A percentile compares a stretch with the other conserved stretches of the same genome.
Evolutionary conservation across 371 early-diverging fungal species (phyloP).

Genomic region (Lichtheimia ramosa): DNA sequence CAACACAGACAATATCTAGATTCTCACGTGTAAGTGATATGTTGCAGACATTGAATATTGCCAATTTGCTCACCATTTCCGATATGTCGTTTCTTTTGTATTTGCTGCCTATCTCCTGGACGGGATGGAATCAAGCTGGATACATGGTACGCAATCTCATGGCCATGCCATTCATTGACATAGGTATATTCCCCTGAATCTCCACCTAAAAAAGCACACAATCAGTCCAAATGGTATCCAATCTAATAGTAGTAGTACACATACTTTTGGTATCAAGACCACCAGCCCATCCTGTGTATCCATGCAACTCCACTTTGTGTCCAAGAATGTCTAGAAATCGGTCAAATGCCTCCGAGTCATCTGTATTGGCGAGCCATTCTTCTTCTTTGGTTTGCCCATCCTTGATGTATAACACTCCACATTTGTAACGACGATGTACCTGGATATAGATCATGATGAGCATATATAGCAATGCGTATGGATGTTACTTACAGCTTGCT

Average conservation of each 20-base stretch:
- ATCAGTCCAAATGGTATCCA: too few relatives aligned
- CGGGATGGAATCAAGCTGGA: conserved; percentile 78
- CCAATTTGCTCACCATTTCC: conserved; percentile 65
- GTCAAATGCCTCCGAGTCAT: conserved; percentile 58
- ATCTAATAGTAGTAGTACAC: neutral
- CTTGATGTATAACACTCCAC: conserved; percentile 71
- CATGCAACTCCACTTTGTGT: conserved; percentile 66
- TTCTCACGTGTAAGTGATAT: too few relatives aligned
- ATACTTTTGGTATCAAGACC: conserved; percentile 81
- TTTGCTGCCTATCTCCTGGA: conserved; percentile 74
- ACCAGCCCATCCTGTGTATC: conserved; percentile 80
- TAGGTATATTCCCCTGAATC: conserved; percentile 78
- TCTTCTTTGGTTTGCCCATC: conserved; percentile 76
- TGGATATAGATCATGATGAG: conserved; percentile 17
- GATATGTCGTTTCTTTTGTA: conserved; percentile 84
- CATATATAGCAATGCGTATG: too few relatives aligned
- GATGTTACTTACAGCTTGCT: conserved; percentile 33
- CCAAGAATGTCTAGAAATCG: conserved; percentile 72
- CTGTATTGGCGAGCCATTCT: conserved; percentile 72
- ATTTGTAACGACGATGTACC: conserved; percentile 74
- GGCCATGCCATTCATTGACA: conserved; percentile 75
- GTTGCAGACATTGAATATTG: too few relatives aligned
- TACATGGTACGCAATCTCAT: conserved; percentile 85
- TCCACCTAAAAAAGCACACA: conserved; percentile 47
- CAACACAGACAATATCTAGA: conserved; percentile 72